phyloP scores from a whole-genome alignment of 2,329 filamentous ascomycete species.

The Myriosclerotinia scirpicola region DNA sequence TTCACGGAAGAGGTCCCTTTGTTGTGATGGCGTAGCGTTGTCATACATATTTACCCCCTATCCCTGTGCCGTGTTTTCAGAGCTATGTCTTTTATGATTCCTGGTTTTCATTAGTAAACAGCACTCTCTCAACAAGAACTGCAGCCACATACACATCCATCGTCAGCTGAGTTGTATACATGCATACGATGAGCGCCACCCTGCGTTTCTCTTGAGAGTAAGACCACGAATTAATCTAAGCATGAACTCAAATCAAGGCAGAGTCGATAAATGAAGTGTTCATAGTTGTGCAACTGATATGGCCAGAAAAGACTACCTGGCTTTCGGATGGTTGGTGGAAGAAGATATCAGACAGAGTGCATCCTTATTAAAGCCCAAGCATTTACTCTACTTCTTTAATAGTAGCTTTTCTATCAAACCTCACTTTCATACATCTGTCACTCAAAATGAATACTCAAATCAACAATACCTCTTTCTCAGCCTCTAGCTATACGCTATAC shows the following conservation, averaged over 20 bases:
- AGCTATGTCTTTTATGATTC: background rate
- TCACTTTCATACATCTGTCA: background rate
- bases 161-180: background rate
- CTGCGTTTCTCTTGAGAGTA: background rate
- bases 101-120: background rate
- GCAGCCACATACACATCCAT: background rate
- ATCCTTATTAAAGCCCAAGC: background rate
- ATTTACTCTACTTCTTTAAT: background rate
- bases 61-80: conserved; percentile 1
- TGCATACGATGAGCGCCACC: background rate
- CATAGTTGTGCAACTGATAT: background rate
- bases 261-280: background rate
- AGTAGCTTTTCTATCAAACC: background rate
- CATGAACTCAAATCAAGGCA: background rate
- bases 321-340: background rate
- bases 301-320: background rate
- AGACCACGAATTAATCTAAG: background rate
- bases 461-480: background rate
- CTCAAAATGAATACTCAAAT: conserved; percentile 9
- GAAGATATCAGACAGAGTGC: background rate
- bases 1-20: background rate
- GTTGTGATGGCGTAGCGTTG: background rate
- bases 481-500: conserved; percentile 57
- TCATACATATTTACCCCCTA: background rate
- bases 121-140: background rate